Evolutionary conservation across 2,329 filamentous ascomycete species (phyloP).

Genomic region (Colletotrichum aenigma): DNA sequence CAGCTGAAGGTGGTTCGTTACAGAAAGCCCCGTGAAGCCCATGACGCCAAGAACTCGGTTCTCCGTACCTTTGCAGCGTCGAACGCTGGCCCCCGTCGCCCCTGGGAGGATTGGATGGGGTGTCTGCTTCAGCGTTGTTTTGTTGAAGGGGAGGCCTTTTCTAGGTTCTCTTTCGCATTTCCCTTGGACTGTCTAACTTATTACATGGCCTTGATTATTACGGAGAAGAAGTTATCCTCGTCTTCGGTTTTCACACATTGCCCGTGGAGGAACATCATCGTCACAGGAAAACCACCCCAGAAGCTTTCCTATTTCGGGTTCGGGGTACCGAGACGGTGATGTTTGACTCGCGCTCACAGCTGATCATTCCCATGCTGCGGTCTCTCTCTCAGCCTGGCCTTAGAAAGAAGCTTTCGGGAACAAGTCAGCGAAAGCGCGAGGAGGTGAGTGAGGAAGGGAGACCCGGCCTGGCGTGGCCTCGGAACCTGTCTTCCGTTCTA

Average conservation of each 20-base stretch:
- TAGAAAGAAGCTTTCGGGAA: not conserved
- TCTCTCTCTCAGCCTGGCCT: not conserved
- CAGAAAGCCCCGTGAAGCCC: not conserved
- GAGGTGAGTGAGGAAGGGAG: too few relatives aligned
- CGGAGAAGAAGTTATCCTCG: not conserved
- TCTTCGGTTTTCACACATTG: not conserved
- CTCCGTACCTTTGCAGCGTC: not conserved
- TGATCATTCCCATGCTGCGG: not conserved
- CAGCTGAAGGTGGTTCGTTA: not conserved
- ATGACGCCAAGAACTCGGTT: slow-evolving; percentile 2
- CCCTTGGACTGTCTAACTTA: not conserved
- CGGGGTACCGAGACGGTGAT: not conserved
- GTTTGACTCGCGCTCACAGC: not conserved
- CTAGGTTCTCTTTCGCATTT: fast-evolving
- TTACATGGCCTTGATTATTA: fast-evolving
- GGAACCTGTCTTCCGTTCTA: not conserved
- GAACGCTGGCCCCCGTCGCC: not conserved
- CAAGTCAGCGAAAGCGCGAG: not conserved
- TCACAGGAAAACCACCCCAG: not conserved
- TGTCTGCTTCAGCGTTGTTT: not conserved
- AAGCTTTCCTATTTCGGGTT: not conserved
- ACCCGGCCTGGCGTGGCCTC: not conserved
- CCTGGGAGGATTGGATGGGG: too few relatives aligned
- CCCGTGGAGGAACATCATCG: not conserved
- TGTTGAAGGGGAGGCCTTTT: not conserved